Conservation (phyloP, 768 basidiomycete genomes). For the Rhizopogon rudus region DNA sequence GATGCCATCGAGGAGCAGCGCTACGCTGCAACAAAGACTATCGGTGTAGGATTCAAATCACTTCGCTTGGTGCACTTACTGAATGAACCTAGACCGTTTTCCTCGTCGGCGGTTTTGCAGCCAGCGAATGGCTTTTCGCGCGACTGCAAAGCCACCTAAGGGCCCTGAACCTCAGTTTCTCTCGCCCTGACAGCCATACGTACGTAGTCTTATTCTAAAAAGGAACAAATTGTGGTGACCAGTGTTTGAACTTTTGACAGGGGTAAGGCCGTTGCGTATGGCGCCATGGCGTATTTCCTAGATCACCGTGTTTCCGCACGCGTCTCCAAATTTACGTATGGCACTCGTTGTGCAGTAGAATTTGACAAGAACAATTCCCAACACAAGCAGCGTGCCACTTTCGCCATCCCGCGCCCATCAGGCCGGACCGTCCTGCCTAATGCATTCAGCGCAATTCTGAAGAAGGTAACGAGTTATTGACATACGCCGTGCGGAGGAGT, state of each 20-base stretch:
- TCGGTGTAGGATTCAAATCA: conserved; percentile 14
- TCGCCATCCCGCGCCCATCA: conserved; percentile 25
- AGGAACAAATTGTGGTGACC: neutral
- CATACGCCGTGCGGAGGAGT: neutral
- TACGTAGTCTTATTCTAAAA: conserved; percentile 13
- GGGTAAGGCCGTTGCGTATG: conserved; percentile 43
- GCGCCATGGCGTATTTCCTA: conserved; percentile 38
- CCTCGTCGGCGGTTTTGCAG: conserved; percentile 42
- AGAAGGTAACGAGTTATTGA: conserved; percentile 13
- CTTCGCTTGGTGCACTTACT: neutral
- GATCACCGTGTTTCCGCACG: conserved; percentile 37
- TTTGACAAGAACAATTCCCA: conserved; percentile 26
- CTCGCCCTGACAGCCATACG: conserved; percentile 51
- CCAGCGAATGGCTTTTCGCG: conserved; percentile 38
- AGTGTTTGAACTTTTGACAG: conserved; percentile 14
- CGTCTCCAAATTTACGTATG: conserved; percentile 36
- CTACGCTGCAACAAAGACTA: conserved; percentile 12
- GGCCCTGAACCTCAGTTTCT: conserved; percentile 33
- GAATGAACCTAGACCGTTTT: conserved; percentile 28
- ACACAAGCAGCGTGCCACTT: conserved; percentile 22
- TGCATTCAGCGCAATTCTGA: conserved; percentile 26
- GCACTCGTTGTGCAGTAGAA: conserved; percentile 24
- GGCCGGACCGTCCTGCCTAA: conserved; percentile 28
- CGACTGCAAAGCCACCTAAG: conserved; percentile 27
- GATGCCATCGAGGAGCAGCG: conserved; percentile 20